phyloP scores from a whole-genome alignment of 1,284 basidiomycete species.

The Neolentinus lepideus region DNA sequence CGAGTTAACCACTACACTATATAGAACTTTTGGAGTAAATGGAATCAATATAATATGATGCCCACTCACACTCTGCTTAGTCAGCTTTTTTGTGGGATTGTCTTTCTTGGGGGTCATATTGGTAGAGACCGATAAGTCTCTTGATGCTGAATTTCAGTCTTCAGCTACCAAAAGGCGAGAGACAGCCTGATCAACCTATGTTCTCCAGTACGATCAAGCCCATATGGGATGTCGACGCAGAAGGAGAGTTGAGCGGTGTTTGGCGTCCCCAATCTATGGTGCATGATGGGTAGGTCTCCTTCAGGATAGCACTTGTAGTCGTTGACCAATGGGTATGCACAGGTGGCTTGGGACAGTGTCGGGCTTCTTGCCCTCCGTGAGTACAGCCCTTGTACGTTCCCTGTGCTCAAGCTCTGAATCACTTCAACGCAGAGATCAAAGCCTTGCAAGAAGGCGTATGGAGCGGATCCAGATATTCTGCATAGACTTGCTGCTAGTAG shows the following conservation, averaged over 20 bases:
- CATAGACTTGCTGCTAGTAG: neutral
- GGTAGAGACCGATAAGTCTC: conserved; percentile 33
- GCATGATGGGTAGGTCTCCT: conserved; percentile 21
- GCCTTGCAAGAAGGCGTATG: conserved; percentile 14
- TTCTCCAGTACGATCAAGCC: conserved; percentile 36
- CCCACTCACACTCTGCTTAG: too few relatives aligned
- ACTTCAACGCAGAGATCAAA: conserved; percentile 20
- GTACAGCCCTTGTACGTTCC: conserved; percentile 9
- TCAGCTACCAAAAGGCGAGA: conserved; percentile 31
- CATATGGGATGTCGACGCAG: conserved; percentile 51
- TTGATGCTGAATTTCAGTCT: neutral
- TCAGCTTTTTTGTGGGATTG: conserved; percentile 34
- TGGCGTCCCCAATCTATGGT: conserved; percentile 50
- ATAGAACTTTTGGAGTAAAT: too few relatives aligned
- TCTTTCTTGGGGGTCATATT: conserved; percentile 40
- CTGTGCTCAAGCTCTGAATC: neutral
- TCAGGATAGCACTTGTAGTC: neutral
- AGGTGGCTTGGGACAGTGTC: conserved; percentile 26
- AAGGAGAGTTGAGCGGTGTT: conserved; percentile 48
- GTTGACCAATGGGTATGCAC: neutral
- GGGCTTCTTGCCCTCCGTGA: conserved; percentile 31
- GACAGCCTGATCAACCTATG: conserved; percentile 37
- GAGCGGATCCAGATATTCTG: neutral
- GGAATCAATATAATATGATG: too few relatives aligned
- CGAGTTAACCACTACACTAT: too few relatives aligned